A percentile compares a stretch with the other conserved stretches of the same genome.
phyloP scores from a whole-genome alignment of 2,329 filamentous ascomycete species.

The Paecilomyces fulvus region DNA sequence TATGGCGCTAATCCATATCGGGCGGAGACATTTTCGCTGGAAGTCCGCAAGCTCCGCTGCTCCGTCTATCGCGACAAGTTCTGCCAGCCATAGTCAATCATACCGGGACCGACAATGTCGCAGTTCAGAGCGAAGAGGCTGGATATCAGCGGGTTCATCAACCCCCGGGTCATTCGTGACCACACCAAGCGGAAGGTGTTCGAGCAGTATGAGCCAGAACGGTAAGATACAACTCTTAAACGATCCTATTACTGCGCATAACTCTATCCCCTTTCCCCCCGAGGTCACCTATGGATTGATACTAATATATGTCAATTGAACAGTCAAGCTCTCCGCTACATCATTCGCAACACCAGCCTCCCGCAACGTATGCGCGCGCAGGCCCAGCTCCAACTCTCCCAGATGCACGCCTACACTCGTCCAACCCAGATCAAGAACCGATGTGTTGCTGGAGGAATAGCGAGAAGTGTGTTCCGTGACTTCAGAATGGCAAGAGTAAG shows the following conservation, averaged over 20 bases:
- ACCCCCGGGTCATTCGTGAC: constrained; percentile 80
- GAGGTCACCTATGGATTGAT: background rate
- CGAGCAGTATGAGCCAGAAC: constrained; percentile 75
- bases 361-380: constrained; percentile 74
- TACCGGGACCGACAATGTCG: constrained; percentile 50
- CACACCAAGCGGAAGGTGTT: constrained; percentile 95
- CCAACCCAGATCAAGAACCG: constrained; percentile 90
- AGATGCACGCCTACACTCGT: constrained; percentile 95
- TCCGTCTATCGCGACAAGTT: constrained; percentile 7
- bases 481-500: constrained; percentile 87
- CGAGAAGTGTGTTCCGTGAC: constrained; percentile 80
- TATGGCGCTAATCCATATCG: constrained; percentile 16
- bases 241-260: background rate
- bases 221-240: constrained; percentile 45
- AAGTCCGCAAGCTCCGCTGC: constrained; percentile 12
- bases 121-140: constrained; percentile 87
- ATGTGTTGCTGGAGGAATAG: constrained; percentile 86
- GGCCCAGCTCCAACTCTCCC: constrained; percentile 82
- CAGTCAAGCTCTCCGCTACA: constrained; percentile 87
- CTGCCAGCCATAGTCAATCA: constrained; percentile 5
- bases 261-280: background rate
- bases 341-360: constrained; percentile 86
- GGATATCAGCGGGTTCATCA: constrained; percentile 80
- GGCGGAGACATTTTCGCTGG: constrained; percentile 13
- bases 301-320: background rate